Evolutionary conservation across 306 rosid genomes (phyloP), one percentile per base, ranked within the genome.

Genomic region (Pterocarpus santalinus): DNA sequence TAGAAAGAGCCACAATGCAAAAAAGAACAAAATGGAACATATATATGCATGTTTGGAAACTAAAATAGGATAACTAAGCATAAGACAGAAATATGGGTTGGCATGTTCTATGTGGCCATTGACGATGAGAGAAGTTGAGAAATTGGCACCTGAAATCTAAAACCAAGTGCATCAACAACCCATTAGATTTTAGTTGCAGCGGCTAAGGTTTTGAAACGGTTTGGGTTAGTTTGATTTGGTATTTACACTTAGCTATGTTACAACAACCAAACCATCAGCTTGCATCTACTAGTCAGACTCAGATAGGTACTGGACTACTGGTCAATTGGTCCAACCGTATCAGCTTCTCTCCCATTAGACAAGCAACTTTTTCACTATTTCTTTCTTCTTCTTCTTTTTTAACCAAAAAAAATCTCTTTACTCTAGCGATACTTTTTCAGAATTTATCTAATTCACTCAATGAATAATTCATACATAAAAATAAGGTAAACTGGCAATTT

Each of bases 271-370:
- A 36, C 22, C 7, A 1, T 22, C 17, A 53, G 7, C 57, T 16
- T 41, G 68, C 32, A 73, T 58, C 69, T 52, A 47, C 79, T 67
- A 52, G 79, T 72, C 79, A 41, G 16, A 33, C 9, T 73, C 14
- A 5, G 38, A 13, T 38, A 13, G 1, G 62, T 6, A 34, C 8
- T 17, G 3, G 14, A 22, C 28, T 22, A 22, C 28, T 22, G 28
- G 28, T 55, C 57, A 13, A 77, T 16, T 30, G 55, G 15, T 65
- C 35, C 9, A 9, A n/a, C 35, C 7, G 30, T 35, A 11, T 38
- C 49, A 38, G 15, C 11, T 32, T 52, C 41, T n/a, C 30, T 38
- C 41, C 5, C 41, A 6, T 38, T 38, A 38, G 4, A 38, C 7
- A 38, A 22, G 28, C 28, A 22, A 22, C 28, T 22, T 22, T 22